Conservation (phyloP, 495 filamentous ascomycete species). For the Platismatia glauca region DNA sequence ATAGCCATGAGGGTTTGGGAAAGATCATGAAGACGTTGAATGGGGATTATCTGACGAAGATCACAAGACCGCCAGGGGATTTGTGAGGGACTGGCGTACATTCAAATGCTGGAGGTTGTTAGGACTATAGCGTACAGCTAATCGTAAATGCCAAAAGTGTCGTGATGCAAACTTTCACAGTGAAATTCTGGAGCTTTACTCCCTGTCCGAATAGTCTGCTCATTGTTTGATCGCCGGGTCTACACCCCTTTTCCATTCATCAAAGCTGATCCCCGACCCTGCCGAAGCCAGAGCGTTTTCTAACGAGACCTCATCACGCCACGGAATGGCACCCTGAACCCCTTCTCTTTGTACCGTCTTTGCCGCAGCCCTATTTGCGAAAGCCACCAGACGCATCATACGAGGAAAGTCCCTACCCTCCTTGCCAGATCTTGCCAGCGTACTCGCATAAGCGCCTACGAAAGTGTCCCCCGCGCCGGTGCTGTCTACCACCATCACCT, state of each 20-base stretch:
- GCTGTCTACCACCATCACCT: conserved; percentile 73
- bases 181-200: not conserved
- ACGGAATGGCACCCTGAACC: conserved; percentile 85
- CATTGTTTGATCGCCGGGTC: not conserved
- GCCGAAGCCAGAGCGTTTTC: not conserved
- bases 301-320: conserved; percentile 54
- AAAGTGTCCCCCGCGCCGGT: conserved; percentile 95
- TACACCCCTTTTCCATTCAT: conserved; percentile 1
- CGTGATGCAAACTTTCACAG: not conserved
- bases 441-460: conserved; percentile 76
- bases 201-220: not conserved
- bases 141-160: not conserved
- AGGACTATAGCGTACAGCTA: not conserved
- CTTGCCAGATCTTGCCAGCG: conserved; percentile 40
- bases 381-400: conserved; percentile 47
- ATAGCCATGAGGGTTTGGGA: conserved; percentile 41
- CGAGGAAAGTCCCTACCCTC: conserved; percentile 38
- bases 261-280: conserved; percentile 1
- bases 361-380: conserved; percentile 66
- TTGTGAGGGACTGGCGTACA: conserved; percentile 11
- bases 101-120: not conserved
- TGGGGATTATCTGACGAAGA: conserved; percentile 38
- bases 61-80: conserved; percentile 30
- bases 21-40: conserved; percentile 42
- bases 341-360: conserved; percentile 68